phyloP scores from a whole-genome alignment of 1,139 yeast species.

The Nakaseomyces nivariensis region DNA sequence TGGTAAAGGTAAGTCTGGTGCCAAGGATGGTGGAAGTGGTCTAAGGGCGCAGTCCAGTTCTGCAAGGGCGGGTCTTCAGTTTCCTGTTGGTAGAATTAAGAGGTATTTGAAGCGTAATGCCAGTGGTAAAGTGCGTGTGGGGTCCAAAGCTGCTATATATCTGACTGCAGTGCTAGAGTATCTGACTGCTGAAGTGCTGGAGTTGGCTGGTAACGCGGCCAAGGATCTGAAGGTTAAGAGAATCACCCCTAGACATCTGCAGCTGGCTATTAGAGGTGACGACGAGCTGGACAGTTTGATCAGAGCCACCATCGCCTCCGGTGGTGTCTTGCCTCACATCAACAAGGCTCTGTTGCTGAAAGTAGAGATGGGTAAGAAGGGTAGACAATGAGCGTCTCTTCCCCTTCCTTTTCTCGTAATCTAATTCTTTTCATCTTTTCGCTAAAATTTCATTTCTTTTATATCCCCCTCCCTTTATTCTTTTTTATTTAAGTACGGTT shows the following conservation, averaged over 20 bases:
- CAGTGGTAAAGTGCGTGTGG: conserved; percentile 89
- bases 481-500: not conserved
- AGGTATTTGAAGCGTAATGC: conserved; percentile 88
- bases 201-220: conserved; percentile 98
- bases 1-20: conserved; percentile 89
- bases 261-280: conserved; percentile 97
- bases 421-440: not conserved
- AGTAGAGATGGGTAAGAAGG: conserved; percentile 61
- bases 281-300: conserved; percentile 94
- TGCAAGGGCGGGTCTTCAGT: conserved; percentile 94
- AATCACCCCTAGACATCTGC: conserved; percentile 97
- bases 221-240: conserved; percentile 97
- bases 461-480: not conserved
- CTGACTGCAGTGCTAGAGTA: conserved; percentile 95
- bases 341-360: conserved; percentile 86
- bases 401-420: too few species aligned
- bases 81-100: conserved; percentile 98
- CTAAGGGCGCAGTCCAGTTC: conserved; percentile 76
- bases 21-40: conserved; percentile 42
- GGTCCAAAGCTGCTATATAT: conserved; percentile 95
- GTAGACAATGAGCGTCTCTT: conserved; percentile 6
- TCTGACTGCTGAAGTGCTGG: conserved; percentile 95
- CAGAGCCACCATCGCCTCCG: conserved; percentile 96
- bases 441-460: too few species aligned
- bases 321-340: conserved; percentile 98